phyloP scores from a whole-genome alignment of 257 asterid species.

The Solanum acaule region DNA sequence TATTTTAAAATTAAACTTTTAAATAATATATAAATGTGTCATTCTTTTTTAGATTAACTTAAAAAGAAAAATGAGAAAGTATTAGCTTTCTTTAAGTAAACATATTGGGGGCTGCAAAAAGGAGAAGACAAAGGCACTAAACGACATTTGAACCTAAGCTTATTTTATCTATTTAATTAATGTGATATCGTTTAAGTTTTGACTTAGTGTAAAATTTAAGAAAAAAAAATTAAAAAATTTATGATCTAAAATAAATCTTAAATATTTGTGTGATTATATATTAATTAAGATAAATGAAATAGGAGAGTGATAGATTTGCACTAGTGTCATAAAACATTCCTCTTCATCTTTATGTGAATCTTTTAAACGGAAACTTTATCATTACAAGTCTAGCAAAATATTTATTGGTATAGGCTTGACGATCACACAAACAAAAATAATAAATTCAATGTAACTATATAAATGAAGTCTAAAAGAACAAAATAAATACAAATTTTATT shows the following conservation, averaged over 20 bases:
- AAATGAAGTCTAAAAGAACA: not conserved
- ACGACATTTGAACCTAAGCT: not conserved
- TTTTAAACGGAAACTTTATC: not conserved
- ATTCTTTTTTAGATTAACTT: no score
- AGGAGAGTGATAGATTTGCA: not conserved
- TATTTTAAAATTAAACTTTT: no score
- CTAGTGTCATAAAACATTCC: not conserved
- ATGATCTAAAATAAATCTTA: not conserved
- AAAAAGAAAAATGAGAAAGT: no score
- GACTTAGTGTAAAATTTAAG: not conserved
- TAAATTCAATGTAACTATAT: not conserved
- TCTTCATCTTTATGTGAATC: not conserved
- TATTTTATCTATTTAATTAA: not conserved
- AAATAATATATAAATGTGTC: no score
- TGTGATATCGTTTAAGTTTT: not conserved
- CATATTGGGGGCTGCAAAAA: no score
- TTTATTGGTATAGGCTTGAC: not conserved
- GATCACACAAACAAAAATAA: not conserved
- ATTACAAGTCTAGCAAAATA: not conserved
- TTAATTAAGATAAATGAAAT: not conserved
- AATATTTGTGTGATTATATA: not conserved
- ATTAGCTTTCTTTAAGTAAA: not conserved
- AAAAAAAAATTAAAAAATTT: not conserved
- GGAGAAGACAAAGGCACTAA: not conserved
- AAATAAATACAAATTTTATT: not conserved